Conservation (phyloP, 805 yeast species). For the Yarrowia sp. region DNA sequence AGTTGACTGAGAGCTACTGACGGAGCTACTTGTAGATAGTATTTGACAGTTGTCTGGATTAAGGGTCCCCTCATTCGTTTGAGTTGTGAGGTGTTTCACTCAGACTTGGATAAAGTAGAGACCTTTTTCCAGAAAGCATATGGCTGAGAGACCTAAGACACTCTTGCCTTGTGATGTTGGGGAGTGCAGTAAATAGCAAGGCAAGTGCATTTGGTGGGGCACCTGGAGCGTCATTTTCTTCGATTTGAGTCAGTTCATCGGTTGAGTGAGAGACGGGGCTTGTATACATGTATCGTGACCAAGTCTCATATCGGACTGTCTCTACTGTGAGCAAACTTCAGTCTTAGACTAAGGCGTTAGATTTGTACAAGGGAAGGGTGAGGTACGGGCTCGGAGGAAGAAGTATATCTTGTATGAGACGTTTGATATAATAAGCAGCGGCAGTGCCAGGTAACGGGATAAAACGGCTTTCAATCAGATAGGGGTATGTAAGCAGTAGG, state of each 20-base stretch:
- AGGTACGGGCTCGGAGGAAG: background rate
- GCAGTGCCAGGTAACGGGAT: no score
- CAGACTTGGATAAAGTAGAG: constrained; percentile 13
- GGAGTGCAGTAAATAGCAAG: background rate
- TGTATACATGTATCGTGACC: background rate
- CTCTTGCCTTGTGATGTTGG: constrained; percentile 2
- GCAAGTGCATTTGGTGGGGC: background rate
- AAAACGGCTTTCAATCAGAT: no score
- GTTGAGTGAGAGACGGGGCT: no score
- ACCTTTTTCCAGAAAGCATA: background rate
- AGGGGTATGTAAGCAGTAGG: no score
- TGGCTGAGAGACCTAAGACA: background rate
- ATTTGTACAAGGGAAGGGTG: background rate
- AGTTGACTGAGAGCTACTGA: no score
- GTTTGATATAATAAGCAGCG: no score
- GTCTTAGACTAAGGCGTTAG: background rate
- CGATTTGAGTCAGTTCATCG: no score
- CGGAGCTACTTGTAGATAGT: no score
- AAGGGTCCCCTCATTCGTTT: no score
- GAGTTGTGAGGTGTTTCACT: constrained; percentile 9
- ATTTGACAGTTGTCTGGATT: no score
- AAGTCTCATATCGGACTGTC: background rate
- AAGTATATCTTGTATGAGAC: no score
- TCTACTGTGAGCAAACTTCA: background rate
- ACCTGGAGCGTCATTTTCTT: background rate